Evolutionary conservation across 805 yeast genomes (phyloP).

Genomic region (Candida dajiaensis): DNA sequence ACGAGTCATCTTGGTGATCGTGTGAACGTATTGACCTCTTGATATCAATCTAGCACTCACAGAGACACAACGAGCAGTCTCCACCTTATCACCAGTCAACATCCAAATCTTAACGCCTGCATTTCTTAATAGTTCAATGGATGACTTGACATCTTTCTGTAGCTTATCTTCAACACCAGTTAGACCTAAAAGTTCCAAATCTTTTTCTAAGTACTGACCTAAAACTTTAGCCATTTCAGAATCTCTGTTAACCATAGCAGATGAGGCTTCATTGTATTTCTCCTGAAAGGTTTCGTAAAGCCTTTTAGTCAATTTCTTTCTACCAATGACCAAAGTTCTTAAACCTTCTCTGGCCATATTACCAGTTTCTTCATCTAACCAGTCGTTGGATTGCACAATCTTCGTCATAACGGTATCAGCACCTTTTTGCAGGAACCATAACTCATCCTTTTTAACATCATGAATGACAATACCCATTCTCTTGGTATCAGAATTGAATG

Average conservation of each 20-base stretch:
- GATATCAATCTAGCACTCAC: slow-evolving; percentile 91
- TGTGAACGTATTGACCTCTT: slow-evolving; percentile 90
- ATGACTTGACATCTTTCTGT: slow-evolving; percentile 85
- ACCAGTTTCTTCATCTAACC: slow-evolving; percentile 96
- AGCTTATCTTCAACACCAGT: slow-evolving; percentile 98
- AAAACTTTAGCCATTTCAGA: slow-evolving; percentile 63
- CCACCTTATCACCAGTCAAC: slow-evolving; percentile 98
- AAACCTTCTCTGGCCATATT: slow-evolving; percentile 99
- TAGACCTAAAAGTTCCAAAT: slow-evolving; percentile 79
- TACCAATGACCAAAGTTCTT: slow-evolving; percentile 90
- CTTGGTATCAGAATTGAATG: slow-evolving; percentile 92
- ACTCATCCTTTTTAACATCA: slow-evolving; percentile 57
- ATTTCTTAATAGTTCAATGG: slow-evolving; percentile 86
- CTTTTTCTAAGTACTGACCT: slow-evolving; percentile 65
- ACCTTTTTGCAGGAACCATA: slow-evolving; percentile 88
- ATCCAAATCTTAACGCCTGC: slow-evolving; percentile 99
- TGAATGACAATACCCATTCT: slow-evolving; percentile 89
- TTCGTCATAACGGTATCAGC: slow-evolving; percentile 92
- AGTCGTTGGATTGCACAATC: slow-evolving; percentile 81
- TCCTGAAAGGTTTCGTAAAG: slow-evolving; percentile 57
- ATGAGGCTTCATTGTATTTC: slow-evolving; percentile 65
- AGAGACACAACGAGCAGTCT: slow-evolving; percentile 96
- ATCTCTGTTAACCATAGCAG: slow-evolving; percentile 79
- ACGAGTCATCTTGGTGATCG: slow-evolving; percentile 58
- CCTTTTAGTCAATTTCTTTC: slow-evolving; percentile 56